A percentile compares a stretch with the other conserved stretches of the same genome.
Conservation (phyloP, 139 green algal species). For the Protoeuglena noctilucae region DNA sequence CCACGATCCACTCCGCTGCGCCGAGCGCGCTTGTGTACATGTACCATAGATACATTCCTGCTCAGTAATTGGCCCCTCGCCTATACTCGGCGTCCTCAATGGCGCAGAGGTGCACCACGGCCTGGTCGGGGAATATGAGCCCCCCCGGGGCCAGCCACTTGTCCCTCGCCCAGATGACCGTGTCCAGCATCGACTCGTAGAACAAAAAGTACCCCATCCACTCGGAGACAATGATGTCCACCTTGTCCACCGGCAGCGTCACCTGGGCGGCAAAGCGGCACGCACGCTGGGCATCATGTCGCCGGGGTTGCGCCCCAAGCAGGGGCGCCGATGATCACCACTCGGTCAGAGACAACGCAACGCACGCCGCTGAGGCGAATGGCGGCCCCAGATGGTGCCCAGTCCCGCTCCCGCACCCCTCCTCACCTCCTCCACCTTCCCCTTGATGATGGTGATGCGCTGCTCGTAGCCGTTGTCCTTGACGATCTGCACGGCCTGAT, state of each 20-base stretch:
- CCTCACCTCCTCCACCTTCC: slow-evolving; percentile 75
- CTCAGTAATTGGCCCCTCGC: neutral
- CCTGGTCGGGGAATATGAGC: slow-evolving; percentile 62
- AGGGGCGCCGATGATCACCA: too few species aligned
- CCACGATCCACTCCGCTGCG: too few species aligned
- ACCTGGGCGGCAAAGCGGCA: too few species aligned
- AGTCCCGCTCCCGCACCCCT: too few species aligned
- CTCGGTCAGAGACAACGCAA: too few species aligned
- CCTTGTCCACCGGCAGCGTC: slow-evolving; percentile 43
- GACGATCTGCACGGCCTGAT: slow-evolving; percentile 67
- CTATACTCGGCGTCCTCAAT: slow-evolving; percentile 87
- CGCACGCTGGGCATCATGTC: too few species aligned
- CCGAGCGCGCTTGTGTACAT: too few species aligned
- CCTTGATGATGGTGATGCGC: slow-evolving; percentile 62
- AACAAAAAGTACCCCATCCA: slow-evolving; percentile 87
- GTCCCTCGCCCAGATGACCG: slow-evolving; percentile 69
- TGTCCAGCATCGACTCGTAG: slow-evolving; percentile 82
- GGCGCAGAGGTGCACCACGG: slow-evolving; percentile 35
- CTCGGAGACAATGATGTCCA: slow-evolving; percentile 79
- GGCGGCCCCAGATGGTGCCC: too few species aligned
- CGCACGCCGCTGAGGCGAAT: too few species aligned
- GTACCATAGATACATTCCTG: neutral
- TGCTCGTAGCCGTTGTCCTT: slow-evolving; percentile 54
- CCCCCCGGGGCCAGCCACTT: slow-evolving; percentile 64
- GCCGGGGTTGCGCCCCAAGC: too few species aligned